Base-by-base conservation (phyloP, 495 filamentous ascomycete species). In the Penicillium desertorum region DNA sequence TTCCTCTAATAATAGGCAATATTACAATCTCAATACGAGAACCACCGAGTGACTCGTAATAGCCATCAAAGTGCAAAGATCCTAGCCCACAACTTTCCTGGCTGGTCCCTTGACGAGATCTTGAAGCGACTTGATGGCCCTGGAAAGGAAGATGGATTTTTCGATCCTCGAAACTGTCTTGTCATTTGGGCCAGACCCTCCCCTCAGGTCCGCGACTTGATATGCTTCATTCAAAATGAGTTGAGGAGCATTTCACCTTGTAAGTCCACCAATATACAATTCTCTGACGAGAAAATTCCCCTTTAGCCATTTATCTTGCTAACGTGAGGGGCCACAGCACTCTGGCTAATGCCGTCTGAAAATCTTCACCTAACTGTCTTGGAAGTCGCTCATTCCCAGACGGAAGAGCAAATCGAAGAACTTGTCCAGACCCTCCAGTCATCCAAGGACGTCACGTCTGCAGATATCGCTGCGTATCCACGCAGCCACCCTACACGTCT, bases 121-220 rank as follows among this genome's bases (percentile, higher is more conserved):
- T 77, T 96, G 1, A 73, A 81, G 17, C 84, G 85, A 46, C 73
- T 96, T 16, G 77, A 83, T 57, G 79, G 88, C 39, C 82, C 80
- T 1, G 66, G 68, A 0, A 74, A 85, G 39, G 81, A 91, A 59
- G 83, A 88, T 32, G 81, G 80, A 4, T 90, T 85, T 65, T 43
- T 74, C 5, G 91, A 96, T 65, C 80, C 84, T 20, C 79, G 91
- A 34, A 76, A 96, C 62, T 94, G 90, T 67, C 77, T 96, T 27
- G 86, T 88, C 1, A 87, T 96, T 64, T 96, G 92, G 92, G 90
- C 87, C 14, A 79, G 90, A 12, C 92, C 92, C 5, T 84, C 91
- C 9, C 63, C 79, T 37, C 76, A 82, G 41, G 74, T 96, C 1
- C 66, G 83, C 19, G 69, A 79, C n/a, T 67, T 96, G 53, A 83